Base-by-base conservation (phyloP, 768 basidiomycete genomes). In the Rhodotorula toruloides region DNA sequence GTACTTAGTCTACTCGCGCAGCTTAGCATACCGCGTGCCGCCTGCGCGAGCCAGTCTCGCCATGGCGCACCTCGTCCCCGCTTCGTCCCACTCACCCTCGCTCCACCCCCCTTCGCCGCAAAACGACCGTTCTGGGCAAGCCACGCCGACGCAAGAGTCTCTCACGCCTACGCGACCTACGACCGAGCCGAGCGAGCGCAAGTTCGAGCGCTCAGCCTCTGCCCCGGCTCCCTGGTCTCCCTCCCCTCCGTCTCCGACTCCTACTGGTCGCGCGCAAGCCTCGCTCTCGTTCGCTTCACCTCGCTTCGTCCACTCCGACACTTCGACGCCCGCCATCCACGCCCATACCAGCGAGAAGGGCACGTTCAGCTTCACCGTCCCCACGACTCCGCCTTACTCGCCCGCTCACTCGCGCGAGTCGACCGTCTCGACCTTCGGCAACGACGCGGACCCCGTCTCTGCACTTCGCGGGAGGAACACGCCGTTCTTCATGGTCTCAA, bases 401-500 rank as follows among this genome's bases (percentile, higher is more conserved):
- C 42, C 8, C 22, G 11, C 31, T 32, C 50, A 3, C 31, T 16
- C 19, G 10, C 29, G 50, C 14, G 17, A 16, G 17, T 43, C 22
- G 19, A 34, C 10, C 22, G 21, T 12, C 17, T 21, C 32, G 14
- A 19, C 31, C 22, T 10, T 11, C 19, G 36, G 36, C 17, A 5
- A 11, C 34, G 8, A 0, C 25, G 25, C 8, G 8, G 57, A 49
- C 57, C 57, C 57, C 0, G 27, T 58, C 47, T 6, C 3, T 3
- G 16, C 36, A 19, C 57, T 58, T 32, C 36, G 46, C 3, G 27
- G 57, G 16, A 27, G 46, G 27, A 0, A 17, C 16, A 58, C 57
- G 25, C 57, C 57, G 17, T 58, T 58, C 47, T 58, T 58, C 57
- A 36, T 58, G 36, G 6, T 44, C 47, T 17, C 34, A 13, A 16